A percentile compares a stretch with the other conserved stretches of the same genome.
Evolutionary conservation across 129 eudicot genomes (phyloP).

Genomic region (Centella asiatica): DNA sequence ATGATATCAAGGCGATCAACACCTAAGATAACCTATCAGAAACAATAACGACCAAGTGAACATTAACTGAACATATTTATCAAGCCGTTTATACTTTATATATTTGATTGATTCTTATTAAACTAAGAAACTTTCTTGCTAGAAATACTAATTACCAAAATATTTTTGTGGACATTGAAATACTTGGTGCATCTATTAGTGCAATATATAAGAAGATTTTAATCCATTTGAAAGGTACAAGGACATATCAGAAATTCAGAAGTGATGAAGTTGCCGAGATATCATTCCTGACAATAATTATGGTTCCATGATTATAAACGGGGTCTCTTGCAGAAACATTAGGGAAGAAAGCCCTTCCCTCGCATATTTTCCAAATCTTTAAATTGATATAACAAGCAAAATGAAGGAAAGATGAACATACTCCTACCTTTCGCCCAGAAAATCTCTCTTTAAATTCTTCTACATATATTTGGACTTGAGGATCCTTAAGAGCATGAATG

Average conservation of each 20-base stretch:
- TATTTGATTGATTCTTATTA: neutral
- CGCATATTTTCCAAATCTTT: neutral
- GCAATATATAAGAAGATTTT: no score
- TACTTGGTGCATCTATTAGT: no score
- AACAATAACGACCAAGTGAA: neutral
- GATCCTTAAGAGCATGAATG: constrained; percentile 59
- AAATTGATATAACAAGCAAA: neutral
- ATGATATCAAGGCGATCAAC: constrained; percentile 96
- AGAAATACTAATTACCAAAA: neutral
- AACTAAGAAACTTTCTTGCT: no score
- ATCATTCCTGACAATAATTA: neutral
- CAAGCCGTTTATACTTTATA: no score
- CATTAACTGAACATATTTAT: neutral
- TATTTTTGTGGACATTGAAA: no score
- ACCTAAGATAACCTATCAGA: constrained; percentile 82
- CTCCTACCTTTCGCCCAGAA: constrained; percentile 73
- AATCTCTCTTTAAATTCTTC: constrained; percentile 73
- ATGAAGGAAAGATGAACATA: neutral
- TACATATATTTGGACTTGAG: constrained; percentile 57
- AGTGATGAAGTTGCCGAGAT: neutral
- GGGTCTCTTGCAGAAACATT: neutral
- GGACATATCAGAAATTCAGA: neutral
- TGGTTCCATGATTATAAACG: neutral
- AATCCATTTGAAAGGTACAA: no score
- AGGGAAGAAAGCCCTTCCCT: neutral